phyloP scores from a whole-genome alignment of 179 eudicot genomes.

The Heliamphora pulchella region DNA sequence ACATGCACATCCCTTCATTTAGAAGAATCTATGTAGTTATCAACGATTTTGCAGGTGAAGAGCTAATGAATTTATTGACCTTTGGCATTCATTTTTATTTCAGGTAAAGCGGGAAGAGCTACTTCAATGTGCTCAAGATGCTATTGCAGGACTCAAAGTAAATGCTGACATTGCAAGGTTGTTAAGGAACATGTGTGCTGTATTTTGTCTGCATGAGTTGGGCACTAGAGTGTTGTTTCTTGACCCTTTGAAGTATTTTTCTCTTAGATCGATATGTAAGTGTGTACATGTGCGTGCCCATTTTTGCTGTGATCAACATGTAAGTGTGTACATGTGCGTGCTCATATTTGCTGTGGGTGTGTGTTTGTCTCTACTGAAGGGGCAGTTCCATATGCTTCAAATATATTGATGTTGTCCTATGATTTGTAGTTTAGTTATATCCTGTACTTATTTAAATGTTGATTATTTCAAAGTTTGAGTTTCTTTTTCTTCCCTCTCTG shows the following conservation, averaged over 20 bases:
- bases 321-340: background rate
- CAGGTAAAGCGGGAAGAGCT: constrained; percentile 89
- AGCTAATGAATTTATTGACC: background rate
- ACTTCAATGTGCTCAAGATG: constrained; percentile 86
- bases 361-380: background rate
- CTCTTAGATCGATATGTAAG: background rate
- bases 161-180: constrained; percentile 76
- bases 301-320: background rate
- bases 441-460: background rate
- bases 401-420: background rate
- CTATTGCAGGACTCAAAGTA: constrained; percentile 77
- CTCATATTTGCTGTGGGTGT: background rate
- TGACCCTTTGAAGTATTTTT: background rate
- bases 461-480: background rate
- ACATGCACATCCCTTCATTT: constrained; percentile 6
- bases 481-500: background rate
- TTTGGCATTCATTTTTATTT: constrained; percentile 1
- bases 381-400: background rate
- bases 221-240: background rate
- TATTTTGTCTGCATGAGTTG: background rate
- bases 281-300: background rate
- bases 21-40: background rate
- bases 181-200: constrained; percentile 16
- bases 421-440: background rate
- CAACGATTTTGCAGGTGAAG: background rate